phyloP scores from a whole-genome alignment of 768 basidiomycete species.

The Neoboletus magnificus region DNA sequence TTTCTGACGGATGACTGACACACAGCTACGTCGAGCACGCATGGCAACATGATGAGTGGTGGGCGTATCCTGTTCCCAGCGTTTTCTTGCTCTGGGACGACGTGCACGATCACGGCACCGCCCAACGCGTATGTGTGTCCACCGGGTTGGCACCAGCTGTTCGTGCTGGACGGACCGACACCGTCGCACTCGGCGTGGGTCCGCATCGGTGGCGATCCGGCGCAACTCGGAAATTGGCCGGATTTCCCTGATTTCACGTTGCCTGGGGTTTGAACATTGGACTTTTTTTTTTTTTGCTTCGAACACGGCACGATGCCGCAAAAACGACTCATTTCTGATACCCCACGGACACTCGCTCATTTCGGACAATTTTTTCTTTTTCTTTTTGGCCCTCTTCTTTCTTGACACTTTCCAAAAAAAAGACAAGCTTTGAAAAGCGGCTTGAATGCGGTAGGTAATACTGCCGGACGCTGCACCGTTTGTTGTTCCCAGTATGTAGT shows the following conservation, averaged over 20 bases:
- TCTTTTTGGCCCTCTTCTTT: too few relatives aligned
- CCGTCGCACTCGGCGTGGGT: constrained; percentile 75
- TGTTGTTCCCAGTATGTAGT: too few relatives aligned
- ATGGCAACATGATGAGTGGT: constrained; percentile 72
- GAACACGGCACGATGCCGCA: too few relatives aligned
- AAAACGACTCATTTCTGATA: too few relatives aligned
- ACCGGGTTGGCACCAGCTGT: constrained; percentile 76
- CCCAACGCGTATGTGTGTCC: constrained; percentile 66
- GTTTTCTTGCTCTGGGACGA: constrained; percentile 64
- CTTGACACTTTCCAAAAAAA: too few relatives aligned
- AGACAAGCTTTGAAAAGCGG: too few relatives aligned
- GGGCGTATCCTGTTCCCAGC: constrained; percentile 69
- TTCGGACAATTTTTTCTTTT: too few relatives aligned
- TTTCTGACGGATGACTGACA: not conserved
- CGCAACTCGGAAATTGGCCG: constrained; percentile 70
- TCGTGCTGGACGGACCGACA: constrained; percentile 73
- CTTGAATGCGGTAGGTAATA: too few relatives aligned
- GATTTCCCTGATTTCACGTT: constrained; percentile 60
- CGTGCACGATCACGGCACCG: constrained; percentile 75
- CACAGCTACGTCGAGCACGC: constrained; percentile 68
- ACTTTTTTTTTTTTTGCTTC: too few relatives aligned
- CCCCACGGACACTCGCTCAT: too few relatives aligned
- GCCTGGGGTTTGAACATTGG: constrained; percentile 22
- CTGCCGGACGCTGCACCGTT: too few relatives aligned
- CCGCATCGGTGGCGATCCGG: constrained; percentile 77